Evolutionary conservation across 805 yeast species (phyloP).

Genomic region (Spathaspora boniae): DNA sequence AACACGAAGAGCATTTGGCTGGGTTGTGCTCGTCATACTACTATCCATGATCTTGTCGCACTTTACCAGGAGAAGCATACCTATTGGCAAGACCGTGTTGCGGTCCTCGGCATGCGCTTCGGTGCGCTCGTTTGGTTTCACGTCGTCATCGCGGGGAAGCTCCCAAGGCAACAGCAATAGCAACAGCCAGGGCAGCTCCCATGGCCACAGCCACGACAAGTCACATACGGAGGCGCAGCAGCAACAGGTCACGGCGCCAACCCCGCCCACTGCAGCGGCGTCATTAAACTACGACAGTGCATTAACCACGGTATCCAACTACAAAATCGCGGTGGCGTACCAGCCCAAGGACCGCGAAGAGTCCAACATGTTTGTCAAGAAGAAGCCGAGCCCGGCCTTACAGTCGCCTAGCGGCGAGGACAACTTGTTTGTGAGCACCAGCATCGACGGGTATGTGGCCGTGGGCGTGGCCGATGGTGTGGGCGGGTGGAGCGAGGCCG

Average conservation of each 20-base stretch:
- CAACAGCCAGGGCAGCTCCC: constrained; percentile 8
- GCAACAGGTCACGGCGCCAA: constrained; percentile 18
- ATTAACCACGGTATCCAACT: constrained; percentile 30
- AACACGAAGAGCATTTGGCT: constrained; percentile 6
- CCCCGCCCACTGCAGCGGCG: constrained; percentile 18
- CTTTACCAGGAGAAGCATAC: constrained; percentile 13
- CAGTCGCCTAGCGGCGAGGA: constrained; percentile 71
- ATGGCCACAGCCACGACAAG: constrained; percentile 11
- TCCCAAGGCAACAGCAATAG: too few species aligned
- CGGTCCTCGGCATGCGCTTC: too few species aligned
- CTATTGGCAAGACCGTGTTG: too few species aligned
- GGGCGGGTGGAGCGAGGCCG: constrained; percentile 95
- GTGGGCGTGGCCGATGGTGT: constrained; percentile 96
- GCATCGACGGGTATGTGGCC: constrained; percentile 42
- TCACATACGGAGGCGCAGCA: constrained; percentile 13
- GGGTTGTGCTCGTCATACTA: constrained; percentile 13
- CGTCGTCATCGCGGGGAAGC: constrained; percentile 20
- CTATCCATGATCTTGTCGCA: constrained; percentile 19
- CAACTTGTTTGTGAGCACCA: constrained; percentile 54
- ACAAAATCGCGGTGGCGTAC: constrained; percentile 63
- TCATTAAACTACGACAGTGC: constrained; percentile 15
- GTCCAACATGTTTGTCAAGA: constrained; percentile 34
- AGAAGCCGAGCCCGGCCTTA: constrained; percentile 31
- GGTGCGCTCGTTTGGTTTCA: constrained; percentile 18
- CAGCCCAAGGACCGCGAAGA: constrained; percentile 68